Evolutionary conservation across 2,329 filamentous ascomycete species (phyloP).

Genomic region (Hypomyces perniciosus): DNA sequence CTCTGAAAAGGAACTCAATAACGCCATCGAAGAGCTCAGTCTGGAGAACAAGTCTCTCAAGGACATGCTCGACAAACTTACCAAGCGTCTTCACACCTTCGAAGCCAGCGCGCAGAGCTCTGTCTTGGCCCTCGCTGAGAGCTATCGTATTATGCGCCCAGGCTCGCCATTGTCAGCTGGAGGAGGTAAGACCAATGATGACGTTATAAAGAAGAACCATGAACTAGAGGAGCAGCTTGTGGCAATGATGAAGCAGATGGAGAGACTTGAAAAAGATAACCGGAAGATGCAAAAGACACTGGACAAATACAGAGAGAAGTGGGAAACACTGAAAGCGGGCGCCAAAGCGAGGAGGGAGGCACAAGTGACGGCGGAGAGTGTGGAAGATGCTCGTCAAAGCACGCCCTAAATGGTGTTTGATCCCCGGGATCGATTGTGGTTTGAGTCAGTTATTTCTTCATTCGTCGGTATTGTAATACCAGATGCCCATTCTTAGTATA

Average conservation of each 20-base stretch:
- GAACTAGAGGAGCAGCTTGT: constrained; percentile 65
- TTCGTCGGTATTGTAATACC: no score
- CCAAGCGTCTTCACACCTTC: constrained; percentile 83
- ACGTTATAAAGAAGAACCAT: constrained; percentile 43
- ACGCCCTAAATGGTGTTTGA: no score
- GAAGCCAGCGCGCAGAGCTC: constrained; percentile 88
- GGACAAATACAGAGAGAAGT: constrained; percentile 53
- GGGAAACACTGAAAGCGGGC: constrained; percentile 56
- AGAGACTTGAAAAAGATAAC: constrained; percentile 59
- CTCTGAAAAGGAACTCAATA: constrained; percentile 45
- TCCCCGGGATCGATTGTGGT: no score
- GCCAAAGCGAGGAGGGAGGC: constrained; percentile 50
- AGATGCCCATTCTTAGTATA: neutral
- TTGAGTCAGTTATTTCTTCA: no score
- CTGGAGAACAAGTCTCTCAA: constrained; percentile 85
- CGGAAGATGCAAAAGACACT: constrained; percentile 50
- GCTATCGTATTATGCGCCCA: constrained; percentile 58
- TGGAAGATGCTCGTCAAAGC: constrained; percentile 25
- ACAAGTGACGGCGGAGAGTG: constrained; percentile 29
- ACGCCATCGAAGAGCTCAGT: constrained; percentile 79
- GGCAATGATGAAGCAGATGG: constrained; percentile 52
- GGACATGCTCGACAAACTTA: constrained; percentile 77
- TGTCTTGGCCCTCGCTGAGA: constrained; percentile 80
- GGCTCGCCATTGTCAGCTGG: constrained; percentile 41
- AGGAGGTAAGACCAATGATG: constrained; percentile 24